Evolutionary conservation across 1,139 yeast genomes (phyloP).

Genomic region (Magnusiomyces sp.): DNA sequence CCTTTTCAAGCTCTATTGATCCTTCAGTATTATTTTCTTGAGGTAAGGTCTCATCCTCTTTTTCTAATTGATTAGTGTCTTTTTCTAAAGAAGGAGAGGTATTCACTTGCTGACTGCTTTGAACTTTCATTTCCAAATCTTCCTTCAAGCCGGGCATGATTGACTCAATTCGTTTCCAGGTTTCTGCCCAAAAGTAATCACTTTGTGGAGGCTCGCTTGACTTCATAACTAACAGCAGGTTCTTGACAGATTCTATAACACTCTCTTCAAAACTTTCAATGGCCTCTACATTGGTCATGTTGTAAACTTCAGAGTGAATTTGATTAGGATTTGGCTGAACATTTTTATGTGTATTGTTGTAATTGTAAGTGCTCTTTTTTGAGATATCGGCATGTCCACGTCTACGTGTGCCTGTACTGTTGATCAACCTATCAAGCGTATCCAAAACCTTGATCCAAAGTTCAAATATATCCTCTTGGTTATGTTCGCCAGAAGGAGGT

Average conservation of each 20-base stretch:
- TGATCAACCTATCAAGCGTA: conserved; percentile 40
- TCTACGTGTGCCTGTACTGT: conserved; percentile 22
- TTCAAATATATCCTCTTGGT: conserved; percentile 28
- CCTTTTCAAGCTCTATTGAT: no score
- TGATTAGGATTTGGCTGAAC: no score
- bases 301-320: no score
- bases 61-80: background rate
- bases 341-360: background rate
- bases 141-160: conserved; percentile 40
- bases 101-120: no score
- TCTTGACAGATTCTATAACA: conserved; percentile 55
- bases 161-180: conserved; percentile 40
- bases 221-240: conserved; percentile 40
- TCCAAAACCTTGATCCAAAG: conserved; percentile 42
- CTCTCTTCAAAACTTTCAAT: conserved; percentile 41
- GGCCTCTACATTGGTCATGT: background rate
- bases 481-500: conserved; percentile 29
- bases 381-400: background rate
- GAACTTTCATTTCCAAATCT: conserved; percentile 17
- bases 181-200: conserved; percentile 33
- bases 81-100: background rate
- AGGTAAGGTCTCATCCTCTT: no score
- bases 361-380: background rate
- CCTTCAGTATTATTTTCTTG: no score
- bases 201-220: conserved; percentile 28